Evolutionary conservation across 352 stramenopile genomes (phyloP), one percentile per base, ranked within the genome.

Genomic region (Phytopythium litorale): DNA sequence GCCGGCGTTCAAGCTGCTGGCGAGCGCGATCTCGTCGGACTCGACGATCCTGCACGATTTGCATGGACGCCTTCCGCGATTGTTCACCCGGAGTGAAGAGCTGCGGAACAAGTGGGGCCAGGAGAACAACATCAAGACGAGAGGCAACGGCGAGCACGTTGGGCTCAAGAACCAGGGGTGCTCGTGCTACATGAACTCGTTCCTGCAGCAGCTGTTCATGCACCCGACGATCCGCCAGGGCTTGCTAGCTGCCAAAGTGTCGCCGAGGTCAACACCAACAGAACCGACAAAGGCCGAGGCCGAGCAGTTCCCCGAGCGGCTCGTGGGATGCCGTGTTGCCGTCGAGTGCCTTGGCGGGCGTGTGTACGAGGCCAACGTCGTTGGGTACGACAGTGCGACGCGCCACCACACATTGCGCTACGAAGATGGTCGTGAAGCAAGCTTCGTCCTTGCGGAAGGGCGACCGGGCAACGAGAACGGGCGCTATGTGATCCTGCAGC

Each of bases 141-240:
- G 87, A 32, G 84, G 82, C 13, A 93, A 79, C 42, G 87, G 81
- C 11, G 87, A 96, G 51, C 78, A 94, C 50, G 92, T 97, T 16
- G 98, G 97, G 3, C 75, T 99, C 0, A 98, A 98, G 72, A 99
- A 99, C 68, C 96, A 99, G 68, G 98, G 97, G 52, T 99, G 96
- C 71, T 99, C 97, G 11, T 99, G 98, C 81, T 99, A 99, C 83
- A 99, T 99, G 94, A 99, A 99, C 70, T 99, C 96, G 1, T 92
- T 99, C 19, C 76, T 99, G 19, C 98, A 99, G 72, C 96, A 99
- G 65, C 71, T 99, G 13, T 99, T 97, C 61, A 96, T 96, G 82
- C 82, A 94, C 46, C 78, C 82, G 4, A 89, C 75, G 11, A 70
- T 98, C 30, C 73, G 84, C 3, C 78, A 93, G 70, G 89, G 87